Conservation (phyloP, 2,329 filamentous ascomycete genomes). For the Sarocladiaceae sp. region DNA sequence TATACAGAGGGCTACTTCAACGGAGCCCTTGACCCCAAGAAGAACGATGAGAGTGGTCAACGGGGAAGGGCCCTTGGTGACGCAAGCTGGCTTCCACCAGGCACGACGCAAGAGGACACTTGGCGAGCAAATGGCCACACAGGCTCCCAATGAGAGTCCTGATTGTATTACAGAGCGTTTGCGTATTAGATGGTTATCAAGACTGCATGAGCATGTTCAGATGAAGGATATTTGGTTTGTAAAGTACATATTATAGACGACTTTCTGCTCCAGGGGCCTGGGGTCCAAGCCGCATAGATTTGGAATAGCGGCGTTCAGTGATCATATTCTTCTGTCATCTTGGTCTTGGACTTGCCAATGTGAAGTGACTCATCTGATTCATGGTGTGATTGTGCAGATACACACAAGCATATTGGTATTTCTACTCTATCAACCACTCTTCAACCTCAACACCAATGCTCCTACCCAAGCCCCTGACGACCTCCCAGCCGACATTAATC, state of each 20-base stretch:
- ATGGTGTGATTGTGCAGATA: no score
- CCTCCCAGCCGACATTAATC: constrained; percentile 76
- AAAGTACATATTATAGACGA: no score
- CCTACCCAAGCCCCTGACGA: constrained; percentile 64
- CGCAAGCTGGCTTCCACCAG: constrained; percentile 67
- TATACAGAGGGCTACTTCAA: constrained; percentile 43
- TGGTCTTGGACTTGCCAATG: constrained; percentile 7
- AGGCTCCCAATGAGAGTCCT: background rate
- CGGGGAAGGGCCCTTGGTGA: constrained; percentile 38
- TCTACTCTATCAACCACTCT: constrained; percentile 67
- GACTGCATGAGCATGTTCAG: no score
- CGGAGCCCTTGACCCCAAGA: constrained; percentile 45
- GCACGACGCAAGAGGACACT: constrained; percentile 82
- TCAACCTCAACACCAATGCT: constrained; percentile 74
- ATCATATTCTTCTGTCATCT: background rate
- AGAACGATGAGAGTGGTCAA: constrained; percentile 46
- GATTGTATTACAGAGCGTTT: no score
- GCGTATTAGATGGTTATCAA: no score
- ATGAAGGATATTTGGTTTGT: no score
- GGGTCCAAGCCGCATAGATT: background rate
- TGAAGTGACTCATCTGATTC: no score
- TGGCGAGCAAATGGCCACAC: constrained; percentile 50
- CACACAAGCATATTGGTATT: background rate
- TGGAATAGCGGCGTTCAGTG: constrained; percentile 5
- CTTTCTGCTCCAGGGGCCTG: no score